A percentile compares a stretch with the other conserved stretches of the same genome.
Conservation (phyloP, 2,329 filamentous ascomycete genomes). For the Sclerotinia subarctica region DNA sequence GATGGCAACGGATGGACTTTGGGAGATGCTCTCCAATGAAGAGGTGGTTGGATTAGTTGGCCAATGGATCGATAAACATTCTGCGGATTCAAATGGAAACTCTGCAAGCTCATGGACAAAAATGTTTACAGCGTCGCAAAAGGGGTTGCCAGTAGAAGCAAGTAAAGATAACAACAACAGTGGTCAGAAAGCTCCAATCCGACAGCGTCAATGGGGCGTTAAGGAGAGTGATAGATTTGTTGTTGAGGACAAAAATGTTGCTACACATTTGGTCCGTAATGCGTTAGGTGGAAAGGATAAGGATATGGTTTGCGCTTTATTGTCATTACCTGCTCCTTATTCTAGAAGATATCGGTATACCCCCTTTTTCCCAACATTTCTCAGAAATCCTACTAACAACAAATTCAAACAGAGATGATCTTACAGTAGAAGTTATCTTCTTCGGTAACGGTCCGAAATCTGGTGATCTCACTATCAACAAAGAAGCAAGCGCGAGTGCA, state of each 20-base stretch:
- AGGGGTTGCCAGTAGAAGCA: conserved; percentile 72
- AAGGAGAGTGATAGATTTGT: conserved; percentile 78
- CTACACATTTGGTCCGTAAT: conserved; percentile 92
- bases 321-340: conserved; percentile 89
- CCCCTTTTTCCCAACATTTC: background rate
- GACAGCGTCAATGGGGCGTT: conserved; percentile 87
- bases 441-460: conserved; percentile 79
- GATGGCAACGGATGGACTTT: conserved; percentile 92
- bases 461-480: conserved; percentile 78
- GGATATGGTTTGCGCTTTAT: conserved; percentile 87
- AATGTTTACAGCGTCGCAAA: conserved; percentile 54
- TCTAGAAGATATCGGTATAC: conserved; percentile 82
- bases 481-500: conserved; percentile 70
- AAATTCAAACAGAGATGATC: conserved; percentile 66
- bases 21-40: conserved; percentile 99
- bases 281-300: conserved; percentile 89
- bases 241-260: conserved; percentile 91
- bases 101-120: conserved; percentile 63
- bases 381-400: conserved; percentile 21
- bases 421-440: conserved; percentile 98
- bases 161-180: conserved; percentile 49
- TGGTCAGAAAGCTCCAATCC: conserved; percentile 83
- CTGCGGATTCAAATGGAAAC: conserved; percentile 33
- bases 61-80: conserved; percentile 88
- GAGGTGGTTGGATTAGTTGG: conserved; percentile 96